These are phyloP conservation scores for Scedosporium boydii DNA, from an alignment of 2,329 filamentous ascomycete species.

Conservation along the genomic window DNA sequence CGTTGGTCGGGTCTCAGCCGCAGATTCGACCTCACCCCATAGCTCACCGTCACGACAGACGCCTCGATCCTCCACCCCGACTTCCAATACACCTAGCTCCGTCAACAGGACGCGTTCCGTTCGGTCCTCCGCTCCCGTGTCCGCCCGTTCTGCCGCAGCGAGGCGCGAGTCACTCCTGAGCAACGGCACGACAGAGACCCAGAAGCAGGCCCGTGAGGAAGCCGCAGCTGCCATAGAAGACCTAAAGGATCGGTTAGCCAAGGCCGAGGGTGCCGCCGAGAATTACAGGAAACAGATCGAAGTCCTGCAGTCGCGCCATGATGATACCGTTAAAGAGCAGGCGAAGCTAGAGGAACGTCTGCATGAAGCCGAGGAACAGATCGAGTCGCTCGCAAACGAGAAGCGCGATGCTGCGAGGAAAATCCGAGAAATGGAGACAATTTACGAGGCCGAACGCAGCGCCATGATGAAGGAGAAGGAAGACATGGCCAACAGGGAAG, in stretches of 20 bases:
- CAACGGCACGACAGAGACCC: slow-evolving; percentile 33
- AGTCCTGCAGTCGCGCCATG: slow-evolving; percentile 74
- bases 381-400: slow-evolving; percentile 73
- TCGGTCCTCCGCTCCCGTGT: slow-evolving; percentile 56
- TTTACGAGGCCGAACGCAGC: slow-evolving; percentile 84
- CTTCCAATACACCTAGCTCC: slow-evolving; percentile 27
- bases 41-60: slow-evolving; percentile 2
- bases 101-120: slow-evolving; percentile 54
- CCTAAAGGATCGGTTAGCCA: slow-evolving; percentile 70
- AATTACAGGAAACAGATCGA: slow-evolving; percentile 77
- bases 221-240: slow-evolving; percentile 73
- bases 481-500: slow-evolving; percentile 71
- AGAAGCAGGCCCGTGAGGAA: slow-evolving; percentile 70
- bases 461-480: slow-evolving; percentile 88
- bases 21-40: slow-evolving; percentile 2
- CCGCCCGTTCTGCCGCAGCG: slow-evolving; percentile 61
- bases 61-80: slow-evolving; percentile 37
- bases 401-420: slow-evolving; percentile 76
- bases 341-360: slow-evolving; percentile 76
- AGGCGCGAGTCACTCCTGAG: slow-evolving; percentile 41
- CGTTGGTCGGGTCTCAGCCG: not conserved
- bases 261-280: slow-evolving; percentile 68
- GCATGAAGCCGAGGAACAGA: slow-evolving; percentile 77
- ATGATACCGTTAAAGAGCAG: slow-evolving; percentile 77
- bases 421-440: slow-evolving; percentile 82